A percentile compares a stretch with the other conserved stretches of the same genome.
Evolutionary conservation across 306 rosid genomes (phyloP).

Genomic region (Cotoneaster glaucophyllus): DNA sequence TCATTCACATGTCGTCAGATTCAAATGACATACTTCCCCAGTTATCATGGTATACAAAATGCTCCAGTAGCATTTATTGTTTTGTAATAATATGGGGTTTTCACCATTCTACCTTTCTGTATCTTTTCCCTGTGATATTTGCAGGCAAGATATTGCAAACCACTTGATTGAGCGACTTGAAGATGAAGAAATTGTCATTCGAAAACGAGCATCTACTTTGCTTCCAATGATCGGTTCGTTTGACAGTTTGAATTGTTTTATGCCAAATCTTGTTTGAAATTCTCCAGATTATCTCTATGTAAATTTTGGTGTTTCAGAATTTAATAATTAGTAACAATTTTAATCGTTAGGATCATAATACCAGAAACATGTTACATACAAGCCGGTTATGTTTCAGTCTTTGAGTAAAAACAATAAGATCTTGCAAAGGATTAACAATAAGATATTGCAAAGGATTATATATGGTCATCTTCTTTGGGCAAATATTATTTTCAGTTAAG

Average conservation of each 20-base stretch:
- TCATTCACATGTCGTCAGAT: constrained; percentile 43
- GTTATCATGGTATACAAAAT: constrained; percentile 46
- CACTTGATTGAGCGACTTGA: constrained; percentile 63
- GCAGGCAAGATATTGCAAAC: constrained; percentile 67
- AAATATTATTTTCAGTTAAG: not conserved
- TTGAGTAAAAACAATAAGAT: not conserved
- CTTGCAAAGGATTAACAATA: not conserved
- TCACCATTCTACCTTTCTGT: not conserved
- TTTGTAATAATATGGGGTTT: not conserved
- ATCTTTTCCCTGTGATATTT: constrained; percentile 3
- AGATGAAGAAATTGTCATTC: constrained; percentile 62
- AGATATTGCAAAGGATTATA: not conserved
- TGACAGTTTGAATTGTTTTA: not conserved
- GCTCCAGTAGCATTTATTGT: constrained; percentile 2
- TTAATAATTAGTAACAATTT: not conserved
- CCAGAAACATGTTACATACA: not conserved
- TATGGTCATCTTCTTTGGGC: not conserved
- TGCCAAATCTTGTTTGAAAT: not conserved
- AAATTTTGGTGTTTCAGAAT: not conserved
- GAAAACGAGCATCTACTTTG: constrained; percentile 57
- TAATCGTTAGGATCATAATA: not conserved
- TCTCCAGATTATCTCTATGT: not conserved
- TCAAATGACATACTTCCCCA: constrained; percentile 30
- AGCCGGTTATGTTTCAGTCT: not conserved
- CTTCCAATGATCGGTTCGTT: constrained; percentile 68